phyloP scores from a whole-genome alignment of 108 stramenopile genomes.

The Phaeodactylum tricornutum region DNA sequence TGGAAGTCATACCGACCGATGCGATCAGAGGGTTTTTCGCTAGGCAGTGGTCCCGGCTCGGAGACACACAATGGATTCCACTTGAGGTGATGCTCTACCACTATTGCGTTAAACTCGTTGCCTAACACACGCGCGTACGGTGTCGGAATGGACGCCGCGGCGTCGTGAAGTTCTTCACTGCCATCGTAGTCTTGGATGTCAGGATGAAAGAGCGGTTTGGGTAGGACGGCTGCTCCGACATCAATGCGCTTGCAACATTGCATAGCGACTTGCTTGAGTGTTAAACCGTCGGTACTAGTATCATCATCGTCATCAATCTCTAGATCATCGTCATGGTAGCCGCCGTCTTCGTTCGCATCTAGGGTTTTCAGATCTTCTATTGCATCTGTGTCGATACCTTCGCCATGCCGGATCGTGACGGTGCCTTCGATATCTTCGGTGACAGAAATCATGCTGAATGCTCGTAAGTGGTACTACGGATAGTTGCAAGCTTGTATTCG shows the following conservation, averaged over 20 bases:
- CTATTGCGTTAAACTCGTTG: constrained; percentile 84
- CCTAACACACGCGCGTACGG: constrained; percentile 42
- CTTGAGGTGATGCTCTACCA: constrained; percentile 86
- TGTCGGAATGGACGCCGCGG: constrained; percentile 13
- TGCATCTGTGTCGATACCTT: too few relatives aligned
- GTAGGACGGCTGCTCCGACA: constrained; percentile 71
- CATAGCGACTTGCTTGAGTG: constrained; percentile 39
- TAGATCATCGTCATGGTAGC: background rate
- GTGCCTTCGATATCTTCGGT: too few relatives aligned
- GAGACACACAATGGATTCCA: constrained; percentile 65
- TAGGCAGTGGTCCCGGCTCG: constrained; percentile 52
- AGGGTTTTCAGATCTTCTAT: too few relatives aligned
- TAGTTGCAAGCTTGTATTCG: too few relatives aligned
- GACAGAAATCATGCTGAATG: too few relatives aligned
- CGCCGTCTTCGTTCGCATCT: too few relatives aligned
- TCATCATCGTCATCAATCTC: constrained; percentile 4
- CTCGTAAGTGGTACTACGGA: too few relatives aligned
- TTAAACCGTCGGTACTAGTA: constrained; percentile 4
- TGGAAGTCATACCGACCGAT: constrained; percentile 84
- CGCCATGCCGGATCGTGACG: too few relatives aligned
- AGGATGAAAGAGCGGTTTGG: constrained; percentile 44
- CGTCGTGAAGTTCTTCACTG: constrained; percentile 4
- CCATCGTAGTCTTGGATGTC: constrained; percentile 21
- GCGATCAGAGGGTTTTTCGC: constrained; percentile 25
- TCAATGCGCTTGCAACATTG: constrained; percentile 57